These are phyloP conservation scores for Peronospora belbahrii DNA, from an alignment of 352 stramenopile genomes.

Conservation along the genomic window DNA sequence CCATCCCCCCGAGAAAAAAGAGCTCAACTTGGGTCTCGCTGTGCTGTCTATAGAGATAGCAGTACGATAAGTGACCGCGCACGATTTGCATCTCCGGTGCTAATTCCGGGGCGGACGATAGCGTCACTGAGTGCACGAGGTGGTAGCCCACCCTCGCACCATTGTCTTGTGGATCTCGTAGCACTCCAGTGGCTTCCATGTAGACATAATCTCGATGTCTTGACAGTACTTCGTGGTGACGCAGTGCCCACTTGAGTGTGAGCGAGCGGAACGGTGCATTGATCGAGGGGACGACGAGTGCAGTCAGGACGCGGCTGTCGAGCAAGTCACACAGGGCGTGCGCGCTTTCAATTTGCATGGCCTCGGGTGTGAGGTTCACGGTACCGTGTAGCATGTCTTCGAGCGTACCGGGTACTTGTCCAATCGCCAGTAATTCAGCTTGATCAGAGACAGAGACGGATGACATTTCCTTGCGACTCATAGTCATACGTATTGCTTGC, in stretches of 20 bases:
- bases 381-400: conserved; percentile 49
- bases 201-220: conserved; percentile 64
- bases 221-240: conserved; percentile 44
- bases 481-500: conserved; percentile 12
- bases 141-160: conserved; percentile 46
- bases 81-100: conserved; percentile 62
- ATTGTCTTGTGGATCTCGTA: conserved; percentile 29
- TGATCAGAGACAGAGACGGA: conserved; percentile 11
- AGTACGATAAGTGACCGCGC: conserved; percentile 47
- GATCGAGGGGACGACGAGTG: conserved; percentile 33
- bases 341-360: conserved; percentile 53
- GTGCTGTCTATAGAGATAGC: conserved; percentile 39
- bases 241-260: conserved; percentile 58
- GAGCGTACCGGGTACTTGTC: conserved; percentile 24
- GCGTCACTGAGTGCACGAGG: conserved; percentile 48
- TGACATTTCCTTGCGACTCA: conserved; percentile 11
- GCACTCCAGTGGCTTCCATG: conserved; percentile 49
- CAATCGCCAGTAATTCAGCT: conserved; percentile 40
- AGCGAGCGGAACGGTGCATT: conserved; percentile 50
- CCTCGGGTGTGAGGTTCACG: conserved; percentile 48
- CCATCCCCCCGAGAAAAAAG: conserved; percentile 45
- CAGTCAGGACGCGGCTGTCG: conserved; percentile 46
- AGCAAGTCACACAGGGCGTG: conserved; percentile 39
- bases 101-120: conserved; percentile 43
- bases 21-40: conserved; percentile 36